A percentile compares a stretch with the other conserved stretches of the same genome.
These are phyloP conservation scores for Raphanus hybrid DNA, from an alignment of 441 rosid species.

Conservation along the genomic window DNA sequence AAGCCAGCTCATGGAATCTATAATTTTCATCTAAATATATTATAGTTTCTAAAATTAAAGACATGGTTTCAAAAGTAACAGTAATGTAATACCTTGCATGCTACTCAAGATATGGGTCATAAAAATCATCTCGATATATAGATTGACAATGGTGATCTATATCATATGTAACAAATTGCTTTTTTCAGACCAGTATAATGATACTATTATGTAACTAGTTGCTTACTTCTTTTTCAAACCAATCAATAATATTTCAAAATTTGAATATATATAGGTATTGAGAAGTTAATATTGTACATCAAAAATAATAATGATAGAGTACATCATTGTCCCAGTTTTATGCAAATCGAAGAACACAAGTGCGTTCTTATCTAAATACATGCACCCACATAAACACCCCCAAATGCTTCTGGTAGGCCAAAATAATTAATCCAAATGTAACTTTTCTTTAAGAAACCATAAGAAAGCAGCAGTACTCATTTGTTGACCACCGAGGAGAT, in stretches of 20 bases:
- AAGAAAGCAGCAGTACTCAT: neutral
- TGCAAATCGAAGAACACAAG: neutral
- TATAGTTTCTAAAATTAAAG: neutral
- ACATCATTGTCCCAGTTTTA: neutral
- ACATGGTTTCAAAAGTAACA: neutral
- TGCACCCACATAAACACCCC: neutral
- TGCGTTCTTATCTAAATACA: neutral
- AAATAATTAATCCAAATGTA: neutral
- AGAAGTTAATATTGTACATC: neutral
- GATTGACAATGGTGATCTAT: neutral
- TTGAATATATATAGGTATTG: neutral
- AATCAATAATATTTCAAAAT: neutral
- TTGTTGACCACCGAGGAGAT: neutral
- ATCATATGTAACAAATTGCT: neutral
- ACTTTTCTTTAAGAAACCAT: neutral
- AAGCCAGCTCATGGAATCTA: neutral
- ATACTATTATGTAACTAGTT: neutral
- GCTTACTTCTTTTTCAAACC: neutral
- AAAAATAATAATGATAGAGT: no score
- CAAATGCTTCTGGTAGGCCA: neutral
- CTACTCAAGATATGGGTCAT: neutral
- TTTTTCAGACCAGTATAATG: neutral
- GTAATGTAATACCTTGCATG: neutral
- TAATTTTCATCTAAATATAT: neutral
- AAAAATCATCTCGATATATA: neutral